These are phyloP conservation scores for Erythrophleum ivorense DNA, from an alignment of 331 rosid species.

Conservation along the genomic window DNA sequence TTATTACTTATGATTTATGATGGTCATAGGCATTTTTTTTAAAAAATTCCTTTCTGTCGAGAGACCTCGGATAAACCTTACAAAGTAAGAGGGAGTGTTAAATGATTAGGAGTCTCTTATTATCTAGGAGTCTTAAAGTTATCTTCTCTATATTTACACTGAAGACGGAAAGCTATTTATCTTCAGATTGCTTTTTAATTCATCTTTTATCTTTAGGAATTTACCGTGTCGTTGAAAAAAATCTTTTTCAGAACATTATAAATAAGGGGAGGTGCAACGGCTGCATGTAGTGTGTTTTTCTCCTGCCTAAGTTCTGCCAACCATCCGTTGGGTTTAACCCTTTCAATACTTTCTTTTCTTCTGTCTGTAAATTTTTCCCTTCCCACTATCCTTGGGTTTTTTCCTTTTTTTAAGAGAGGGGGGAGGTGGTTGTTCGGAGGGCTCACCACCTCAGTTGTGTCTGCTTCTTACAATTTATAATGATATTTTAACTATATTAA, in stretches of 20 bases:
- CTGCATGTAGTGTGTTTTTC: not conserved
- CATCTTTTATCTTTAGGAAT: not conserved
- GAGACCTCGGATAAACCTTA: not conserved
- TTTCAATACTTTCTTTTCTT: not conserved
- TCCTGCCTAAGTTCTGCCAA: not conserved
- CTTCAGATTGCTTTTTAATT: not conserved
- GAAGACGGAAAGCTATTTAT: too few species aligned
- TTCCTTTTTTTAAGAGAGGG: too few species aligned
- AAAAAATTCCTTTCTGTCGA: not conserved
- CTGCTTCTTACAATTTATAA: not conserved
- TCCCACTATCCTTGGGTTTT: not conserved
- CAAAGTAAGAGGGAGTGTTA: not conserved
- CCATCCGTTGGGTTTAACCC: not conserved
- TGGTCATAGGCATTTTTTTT: constrained; percentile 16
- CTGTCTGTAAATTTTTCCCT: not conserved
- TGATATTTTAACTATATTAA: not conserved
- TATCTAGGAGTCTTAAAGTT: not conserved
- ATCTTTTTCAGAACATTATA: not conserved
- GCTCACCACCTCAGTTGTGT: not conserved
- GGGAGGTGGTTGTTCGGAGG: not conserved
- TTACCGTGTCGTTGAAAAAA: not conserved
- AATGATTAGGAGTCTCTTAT: not conserved
- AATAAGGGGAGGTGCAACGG: not conserved
- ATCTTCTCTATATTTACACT: too few species aligned
- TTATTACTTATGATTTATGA: constrained; percentile 18